Conservation (phyloP, 306 rosid species). For the Vigna unguiculata region DNA sequence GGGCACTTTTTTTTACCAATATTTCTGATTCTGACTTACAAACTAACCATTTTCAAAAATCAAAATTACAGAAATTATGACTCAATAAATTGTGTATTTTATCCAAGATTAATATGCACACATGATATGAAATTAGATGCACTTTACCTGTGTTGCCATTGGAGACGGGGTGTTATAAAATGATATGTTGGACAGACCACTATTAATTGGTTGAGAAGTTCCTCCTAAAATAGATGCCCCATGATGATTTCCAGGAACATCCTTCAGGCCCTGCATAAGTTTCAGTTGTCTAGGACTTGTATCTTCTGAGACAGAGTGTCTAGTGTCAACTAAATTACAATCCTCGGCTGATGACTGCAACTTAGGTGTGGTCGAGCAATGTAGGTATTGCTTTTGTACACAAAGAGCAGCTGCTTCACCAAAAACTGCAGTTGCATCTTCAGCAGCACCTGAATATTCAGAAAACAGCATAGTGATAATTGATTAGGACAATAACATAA, state of each 20-base stretch:
- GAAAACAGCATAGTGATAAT: slow-evolving; percentile 16
- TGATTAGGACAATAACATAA: slow-evolving; percentile 9
- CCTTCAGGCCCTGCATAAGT: slow-evolving; percentile 74
- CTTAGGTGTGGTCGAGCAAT: slow-evolving; percentile 60
- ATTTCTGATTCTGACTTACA: slow-evolving; percentile 3
- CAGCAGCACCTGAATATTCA: slow-evolving; percentile 79
- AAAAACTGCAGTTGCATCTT: slow-evolving; percentile 88
- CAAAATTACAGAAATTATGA: slow-evolving; percentile 33
- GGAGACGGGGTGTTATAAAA: slow-evolving; percentile 97
- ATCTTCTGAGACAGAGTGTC: slow-evolving; percentile 68
- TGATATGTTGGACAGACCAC: slow-evolving; percentile 66
- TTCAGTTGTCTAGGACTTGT: slow-evolving; percentile 71
- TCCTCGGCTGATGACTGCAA: slow-evolving; percentile 66
- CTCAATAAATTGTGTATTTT: slow-evolving; percentile 5
- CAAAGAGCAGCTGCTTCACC: slow-evolving; percentile 92
- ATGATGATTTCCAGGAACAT: slow-evolving; percentile 75
- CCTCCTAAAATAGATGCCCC: slow-evolving; percentile 68
- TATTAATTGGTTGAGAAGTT: slow-evolving; percentile 66
- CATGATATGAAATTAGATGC: slow-evolving; percentile 28
- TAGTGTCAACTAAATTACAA: slow-evolving; percentile 58
- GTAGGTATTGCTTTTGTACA: slow-evolving; percentile 82
- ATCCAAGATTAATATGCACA: slow-evolving; percentile 24
- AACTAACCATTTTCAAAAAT: slow-evolving; percentile 27
- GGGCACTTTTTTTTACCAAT: background rate
- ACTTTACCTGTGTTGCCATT: slow-evolving; percentile 76